phyloP scores from a whole-genome alignment of 306 rosid genomes.

The Albizia julibrissin region DNA sequence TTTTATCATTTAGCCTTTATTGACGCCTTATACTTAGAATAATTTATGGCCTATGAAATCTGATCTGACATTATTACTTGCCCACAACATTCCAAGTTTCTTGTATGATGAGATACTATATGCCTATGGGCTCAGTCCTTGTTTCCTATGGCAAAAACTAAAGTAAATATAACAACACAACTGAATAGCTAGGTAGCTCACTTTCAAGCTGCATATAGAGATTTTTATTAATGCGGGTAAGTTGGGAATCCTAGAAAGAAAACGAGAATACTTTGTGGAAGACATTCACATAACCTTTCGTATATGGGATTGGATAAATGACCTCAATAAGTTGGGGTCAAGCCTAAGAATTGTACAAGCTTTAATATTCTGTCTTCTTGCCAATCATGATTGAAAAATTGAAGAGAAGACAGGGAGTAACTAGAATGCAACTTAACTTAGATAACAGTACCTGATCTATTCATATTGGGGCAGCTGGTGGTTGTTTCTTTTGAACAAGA shows the following conservation, averaged over 20 bases:
- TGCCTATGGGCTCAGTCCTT: neutral
- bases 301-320: neutral
- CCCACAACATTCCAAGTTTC: neutral
- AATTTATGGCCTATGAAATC: neutral
- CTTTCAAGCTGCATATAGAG: neutral
- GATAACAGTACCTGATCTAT: neutral
- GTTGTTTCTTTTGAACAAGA: constrained; percentile 5
- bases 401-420: neutral
- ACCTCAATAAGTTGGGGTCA: neutral
- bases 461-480: constrained; percentile 20
- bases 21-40: neutral
- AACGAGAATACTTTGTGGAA: neutral
- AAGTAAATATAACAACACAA: constrained; percentile 1
- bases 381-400: constrained; percentile 11
- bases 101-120: neutral
- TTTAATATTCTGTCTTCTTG: neutral
- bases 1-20: neutral
- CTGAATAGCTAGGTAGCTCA: constrained; percentile 5
- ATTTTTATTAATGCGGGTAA: constrained; percentile 8
- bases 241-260: neutral
- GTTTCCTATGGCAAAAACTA: neutral
- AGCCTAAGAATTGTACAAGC: constrained; percentile 6
- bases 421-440: constrained; percentile 13
- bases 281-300: neutral
- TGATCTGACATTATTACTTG: neutral